These are phyloP conservation scores for Penicillium roqueforti DNA, from an alignment of 495 filamentous ascomycete genomes.

Conservation along the genomic window DNA sequence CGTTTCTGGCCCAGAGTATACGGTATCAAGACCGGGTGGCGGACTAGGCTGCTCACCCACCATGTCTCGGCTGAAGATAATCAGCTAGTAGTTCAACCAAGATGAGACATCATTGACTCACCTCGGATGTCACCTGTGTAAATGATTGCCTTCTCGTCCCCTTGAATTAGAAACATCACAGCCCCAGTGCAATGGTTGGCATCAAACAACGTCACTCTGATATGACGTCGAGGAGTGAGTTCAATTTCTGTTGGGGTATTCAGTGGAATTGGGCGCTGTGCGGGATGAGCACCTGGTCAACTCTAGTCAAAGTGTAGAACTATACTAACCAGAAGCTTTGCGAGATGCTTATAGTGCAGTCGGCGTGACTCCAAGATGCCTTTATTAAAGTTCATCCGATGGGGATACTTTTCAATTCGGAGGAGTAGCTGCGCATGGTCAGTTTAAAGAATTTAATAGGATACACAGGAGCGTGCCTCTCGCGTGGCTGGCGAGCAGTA, in stretches of 20 bases:
- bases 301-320: background rate
- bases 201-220: slow-evolving; percentile 81
- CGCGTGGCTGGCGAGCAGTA: slow-evolving; percentile 85
- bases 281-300: slow-evolving; percentile 1
- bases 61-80: slow-evolving; percentile 52
- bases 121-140: slow-evolving; percentile 93
- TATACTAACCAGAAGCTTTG: slow-evolving; percentile 55
- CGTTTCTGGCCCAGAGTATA: slow-evolving; percentile 63
- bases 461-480: slow-evolving; percentile 48
- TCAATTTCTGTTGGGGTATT: slow-evolving; percentile 79
- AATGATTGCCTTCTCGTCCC: slow-evolving; percentile 66
- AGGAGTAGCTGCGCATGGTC: slow-evolving; percentile 50
- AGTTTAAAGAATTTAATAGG: background rate
- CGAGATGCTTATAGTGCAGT: slow-evolving; percentile 70
- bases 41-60: slow-evolving; percentile 62
- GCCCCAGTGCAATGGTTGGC: slow-evolving; percentile 91
- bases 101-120: slow-evolving; percentile 27
- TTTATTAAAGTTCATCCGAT: slow-evolving; percentile 72
- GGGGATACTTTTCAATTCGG: slow-evolving; percentile 68
- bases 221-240: slow-evolving; percentile 57
- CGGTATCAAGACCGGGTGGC: slow-evolving; percentile 70
- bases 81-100: slow-evolving; percentile 4
- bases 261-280: slow-evolving; percentile 73
- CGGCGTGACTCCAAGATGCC: slow-evolving; percentile 70
- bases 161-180: slow-evolving; percentile 93